Percentiles rank a stretch among this genome's conserved stretches.
These are phyloP conservation scores for Sedum album DNA, from an alignment of 164 flowering plant genomes.

Conservation along the genomic window DNA sequence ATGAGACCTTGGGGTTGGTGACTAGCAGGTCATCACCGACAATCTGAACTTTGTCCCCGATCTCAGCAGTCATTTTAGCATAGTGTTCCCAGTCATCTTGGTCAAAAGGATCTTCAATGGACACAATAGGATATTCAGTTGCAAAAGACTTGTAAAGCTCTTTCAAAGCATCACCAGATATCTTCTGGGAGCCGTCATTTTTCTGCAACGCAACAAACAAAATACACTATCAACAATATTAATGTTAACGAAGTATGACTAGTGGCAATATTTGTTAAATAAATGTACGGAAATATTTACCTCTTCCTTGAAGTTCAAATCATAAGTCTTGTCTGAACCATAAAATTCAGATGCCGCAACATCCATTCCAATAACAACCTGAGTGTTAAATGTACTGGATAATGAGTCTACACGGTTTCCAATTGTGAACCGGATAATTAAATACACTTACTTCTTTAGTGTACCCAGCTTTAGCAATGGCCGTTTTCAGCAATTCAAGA, in stretches of 20 bases:
- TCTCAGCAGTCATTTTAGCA: slow-evolving; percentile 50
- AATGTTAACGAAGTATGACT: neutral
- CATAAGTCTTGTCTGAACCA: slow-evolving; percentile 59
- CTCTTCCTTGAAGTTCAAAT: slow-evolving; percentile 87
- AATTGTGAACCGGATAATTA: neutral
- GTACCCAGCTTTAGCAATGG: slow-evolving; percentile 90
- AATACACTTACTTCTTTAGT: slow-evolving; percentile 43
- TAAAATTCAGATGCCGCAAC: slow-evolving; percentile 96
- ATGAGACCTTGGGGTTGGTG: slow-evolving; percentile 78
- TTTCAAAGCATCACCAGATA: slow-evolving; percentile 68
- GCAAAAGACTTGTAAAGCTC: slow-evolving; percentile 80
- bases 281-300: slow-evolving; percentile 18
- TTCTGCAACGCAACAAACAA: slow-evolving; percentile 30
- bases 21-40: slow-evolving; percentile 93
- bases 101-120: slow-evolving; percentile 92
- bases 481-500: slow-evolving; percentile 81
- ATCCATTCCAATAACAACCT: slow-evolving; percentile 97
- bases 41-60: slow-evolving; percentile 66
- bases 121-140: slow-evolving; percentile 72
- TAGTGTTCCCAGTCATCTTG: slow-evolving; percentile 96
- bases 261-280: neutral
- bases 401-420: neutral
- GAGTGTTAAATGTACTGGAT: neutral
- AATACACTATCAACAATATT: neutral
- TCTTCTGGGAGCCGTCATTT: slow-evolving; percentile 76